phyloP scores from a whole-genome alignment of 371 early-diverging fungal species.

The Zopfochytrium polystomum region DNA sequence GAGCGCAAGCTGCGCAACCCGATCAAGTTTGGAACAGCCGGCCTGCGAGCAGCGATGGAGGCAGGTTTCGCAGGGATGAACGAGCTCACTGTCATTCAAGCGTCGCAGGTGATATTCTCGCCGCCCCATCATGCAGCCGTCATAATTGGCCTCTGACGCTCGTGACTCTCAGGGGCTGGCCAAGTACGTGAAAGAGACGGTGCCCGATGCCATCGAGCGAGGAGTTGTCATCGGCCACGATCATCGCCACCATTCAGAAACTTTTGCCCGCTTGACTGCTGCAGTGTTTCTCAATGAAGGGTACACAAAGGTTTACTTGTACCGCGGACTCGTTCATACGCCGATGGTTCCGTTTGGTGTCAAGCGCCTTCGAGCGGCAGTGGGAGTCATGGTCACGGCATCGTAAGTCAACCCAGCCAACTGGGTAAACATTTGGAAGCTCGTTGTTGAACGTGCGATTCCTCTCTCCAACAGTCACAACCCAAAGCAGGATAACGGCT shows the following conservation, averaged over 20 bases:
- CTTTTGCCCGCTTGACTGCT: slow-evolving; percentile 83
- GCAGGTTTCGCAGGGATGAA: slow-evolving; percentile 96
- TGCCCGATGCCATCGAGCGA: slow-evolving; percentile 49
- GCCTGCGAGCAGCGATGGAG: slow-evolving; percentile 89
- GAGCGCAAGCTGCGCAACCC: slow-evolving; percentile 65
- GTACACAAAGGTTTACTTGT: slow-evolving; percentile 81
- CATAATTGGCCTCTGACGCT: too few species aligned
- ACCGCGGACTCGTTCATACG: slow-evolving; percentile 73
- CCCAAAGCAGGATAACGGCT: slow-evolving; percentile 95
- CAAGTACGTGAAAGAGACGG: slow-evolving; percentile 21
- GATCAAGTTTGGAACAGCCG: slow-evolving; percentile 90
- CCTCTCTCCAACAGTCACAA: slow-evolving; percentile 97
- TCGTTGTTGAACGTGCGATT: slow-evolving; percentile 71
- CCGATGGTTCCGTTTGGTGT: slow-evolving; percentile 89
- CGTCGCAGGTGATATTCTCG: slow-evolving; percentile 62
- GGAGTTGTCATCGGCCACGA: slow-evolving; percentile 96
- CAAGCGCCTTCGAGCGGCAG: slow-evolving; percentile 67
- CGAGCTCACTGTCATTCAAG: slow-evolving; percentile 87
- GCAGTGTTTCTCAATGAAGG: slow-evolving; percentile 79
- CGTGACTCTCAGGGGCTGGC: slow-evolving; percentile 31
- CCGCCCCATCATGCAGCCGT: too few species aligned
- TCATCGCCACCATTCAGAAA: slow-evolving; percentile 83
- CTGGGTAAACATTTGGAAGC: neutral
- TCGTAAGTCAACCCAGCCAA: too few species aligned
- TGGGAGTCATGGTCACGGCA: slow-evolving; percentile 98